A percentile compares a stretch with the other conserved stretches of the same genome.
Evolutionary conservation across 2,329 filamentous ascomycete species (phyloP).

Genomic region (Stemphylium vesicarium): DNA sequence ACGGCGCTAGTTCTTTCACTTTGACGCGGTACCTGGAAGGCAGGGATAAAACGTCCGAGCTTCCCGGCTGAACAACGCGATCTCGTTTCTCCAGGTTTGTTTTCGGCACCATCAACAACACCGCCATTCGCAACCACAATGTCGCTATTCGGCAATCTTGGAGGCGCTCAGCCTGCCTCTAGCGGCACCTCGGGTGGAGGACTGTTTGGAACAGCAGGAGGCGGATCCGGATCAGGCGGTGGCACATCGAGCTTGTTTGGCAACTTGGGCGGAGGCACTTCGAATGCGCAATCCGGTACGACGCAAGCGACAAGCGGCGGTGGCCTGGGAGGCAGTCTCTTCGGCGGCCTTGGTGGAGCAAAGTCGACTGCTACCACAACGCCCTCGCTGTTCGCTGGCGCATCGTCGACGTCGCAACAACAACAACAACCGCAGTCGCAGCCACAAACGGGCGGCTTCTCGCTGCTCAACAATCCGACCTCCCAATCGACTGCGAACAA

Average conservation of each 20-base stretch:
- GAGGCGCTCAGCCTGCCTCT: slow-evolving; percentile 38
- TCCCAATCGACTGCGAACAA: slow-evolving; percentile 39
- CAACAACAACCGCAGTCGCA: slow-evolving; percentile 33
- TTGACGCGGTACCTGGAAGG: slow-evolving; percentile 17
- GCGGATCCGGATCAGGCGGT: slow-evolving; percentile 31
- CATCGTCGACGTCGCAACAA: slow-evolving; percentile 27
- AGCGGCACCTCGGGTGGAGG: slow-evolving; percentile 28
- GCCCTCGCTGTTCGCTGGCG: slow-evolving; percentile 33
- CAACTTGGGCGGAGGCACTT: slow-evolving; percentile 33
- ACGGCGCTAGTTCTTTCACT: background rate
- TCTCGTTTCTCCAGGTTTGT: slow-evolving; percentile 28
- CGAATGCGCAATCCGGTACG: slow-evolving; percentile 31
- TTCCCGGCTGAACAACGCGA: slow-evolving; percentile 33
- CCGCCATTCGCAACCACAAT: slow-evolving; percentile 34
- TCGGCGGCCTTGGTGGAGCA: slow-evolving; percentile 40
- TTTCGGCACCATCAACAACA: slow-evolving; percentile 41
- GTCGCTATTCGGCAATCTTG: slow-evolving; percentile 44
- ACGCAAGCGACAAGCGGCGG: slow-evolving; percentile 38
- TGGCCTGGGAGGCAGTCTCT: slow-evolving; percentile 42
- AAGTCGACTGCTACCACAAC: slow-evolving; percentile 44
- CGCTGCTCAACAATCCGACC: slow-evolving; percentile 32
- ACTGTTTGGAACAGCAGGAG: slow-evolving; percentile 36
- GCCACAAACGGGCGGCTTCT: slow-evolving; percentile 29
- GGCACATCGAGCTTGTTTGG: slow-evolving; percentile 39
- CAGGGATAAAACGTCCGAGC: slow-evolving; percentile 20